Evolutionary conservation across 1,284 basidiomycete species (phyloP).

Genomic region (Puccinia sorghi): DNA sequence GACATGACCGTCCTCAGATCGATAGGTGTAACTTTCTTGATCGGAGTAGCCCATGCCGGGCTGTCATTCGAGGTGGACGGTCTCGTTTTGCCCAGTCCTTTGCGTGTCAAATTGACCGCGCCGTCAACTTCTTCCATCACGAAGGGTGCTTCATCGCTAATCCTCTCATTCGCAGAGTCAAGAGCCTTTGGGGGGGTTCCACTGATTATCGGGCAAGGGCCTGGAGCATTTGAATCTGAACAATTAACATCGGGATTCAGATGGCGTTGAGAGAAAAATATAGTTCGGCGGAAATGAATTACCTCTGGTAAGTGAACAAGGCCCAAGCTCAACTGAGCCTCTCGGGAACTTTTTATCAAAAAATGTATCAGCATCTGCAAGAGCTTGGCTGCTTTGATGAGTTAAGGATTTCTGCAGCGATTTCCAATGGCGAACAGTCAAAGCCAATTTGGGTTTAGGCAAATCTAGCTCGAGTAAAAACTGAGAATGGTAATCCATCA

Average conservation of each 20-base stretch:
- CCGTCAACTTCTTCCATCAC: slow-evolving; percentile 39
- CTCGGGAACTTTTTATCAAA: background rate
- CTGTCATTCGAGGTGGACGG: background rate
- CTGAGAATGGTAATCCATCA: slow-evolving; percentile 69
- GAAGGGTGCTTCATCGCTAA: slow-evolving; percentile 21
- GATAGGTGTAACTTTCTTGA: slow-evolving; percentile 13
- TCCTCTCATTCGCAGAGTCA: background rate
- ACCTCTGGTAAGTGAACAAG: background rate
- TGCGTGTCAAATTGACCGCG: background rate
- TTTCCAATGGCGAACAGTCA: slow-evolving; percentile 31
- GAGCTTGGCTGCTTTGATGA: slow-evolving; percentile 14
- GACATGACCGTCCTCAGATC: slow-evolving; percentile 32
- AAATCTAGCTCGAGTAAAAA: slow-evolving; percentile 83
- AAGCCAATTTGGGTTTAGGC: slow-evolving; percentile 67
- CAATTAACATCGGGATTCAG: background rate
- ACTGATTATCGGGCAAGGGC: background rate
- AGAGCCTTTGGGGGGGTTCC: background rate
- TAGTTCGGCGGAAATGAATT: slow-evolving; percentile 5
- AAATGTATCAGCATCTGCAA: slow-evolving; percentile 1
- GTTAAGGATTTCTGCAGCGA: slow-evolving; percentile 16
- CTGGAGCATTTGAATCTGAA: background rate
- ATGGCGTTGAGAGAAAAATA: background rate
- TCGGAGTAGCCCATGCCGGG: slow-evolving; percentile 20
- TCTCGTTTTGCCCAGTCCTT: slow-evolving; percentile 2
- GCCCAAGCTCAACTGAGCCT: background rate